Evolutionary conservation across 257 asterid genomes (phyloP).

Genomic region (Ilex aquifolium): DNA sequence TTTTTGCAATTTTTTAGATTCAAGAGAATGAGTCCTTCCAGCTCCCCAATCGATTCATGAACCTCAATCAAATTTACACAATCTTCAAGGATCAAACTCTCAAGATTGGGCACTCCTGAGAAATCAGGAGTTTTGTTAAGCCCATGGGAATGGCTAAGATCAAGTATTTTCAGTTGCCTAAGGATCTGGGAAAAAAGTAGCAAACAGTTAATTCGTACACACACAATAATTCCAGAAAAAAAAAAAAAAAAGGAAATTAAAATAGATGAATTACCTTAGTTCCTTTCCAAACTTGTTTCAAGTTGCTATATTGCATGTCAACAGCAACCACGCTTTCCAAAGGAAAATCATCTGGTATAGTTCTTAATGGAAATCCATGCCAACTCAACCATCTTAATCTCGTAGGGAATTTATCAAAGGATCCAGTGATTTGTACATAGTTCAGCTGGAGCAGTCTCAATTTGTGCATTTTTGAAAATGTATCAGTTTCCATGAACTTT

Average conservation of each 20-base stretch:
- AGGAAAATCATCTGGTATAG: conserved; percentile 1
- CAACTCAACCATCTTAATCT: background rate
- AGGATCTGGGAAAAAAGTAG: background rate
- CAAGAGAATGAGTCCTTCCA: background rate
- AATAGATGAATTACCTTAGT: no score
- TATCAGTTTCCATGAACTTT: no score
- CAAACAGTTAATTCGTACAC: no score
- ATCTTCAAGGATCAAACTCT: background rate
- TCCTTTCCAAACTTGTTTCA: background rate
- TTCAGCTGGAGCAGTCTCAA: no score
- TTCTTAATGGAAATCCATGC: background rate
- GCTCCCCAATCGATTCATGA: background rate
- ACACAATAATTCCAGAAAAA: no score
- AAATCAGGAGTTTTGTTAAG: background rate
- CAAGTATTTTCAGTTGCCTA: background rate
- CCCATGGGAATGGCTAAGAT: background rate
- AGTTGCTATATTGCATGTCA: background rate
- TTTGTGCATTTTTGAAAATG: no score
- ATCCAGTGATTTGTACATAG: background rate
- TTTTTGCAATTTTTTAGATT: background rate
- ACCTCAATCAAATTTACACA: background rate
- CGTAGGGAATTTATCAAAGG: background rate
- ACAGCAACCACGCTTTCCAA: conserved; percentile 1
- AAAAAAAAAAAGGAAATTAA: no score
- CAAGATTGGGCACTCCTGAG: background rate